A percentile compares a stretch with the other conserved stretches of the same genome.
Evolutionary conservation across 176 grass and related monocot species (phyloP).

Genomic region (Musa troglodytarum): DNA sequence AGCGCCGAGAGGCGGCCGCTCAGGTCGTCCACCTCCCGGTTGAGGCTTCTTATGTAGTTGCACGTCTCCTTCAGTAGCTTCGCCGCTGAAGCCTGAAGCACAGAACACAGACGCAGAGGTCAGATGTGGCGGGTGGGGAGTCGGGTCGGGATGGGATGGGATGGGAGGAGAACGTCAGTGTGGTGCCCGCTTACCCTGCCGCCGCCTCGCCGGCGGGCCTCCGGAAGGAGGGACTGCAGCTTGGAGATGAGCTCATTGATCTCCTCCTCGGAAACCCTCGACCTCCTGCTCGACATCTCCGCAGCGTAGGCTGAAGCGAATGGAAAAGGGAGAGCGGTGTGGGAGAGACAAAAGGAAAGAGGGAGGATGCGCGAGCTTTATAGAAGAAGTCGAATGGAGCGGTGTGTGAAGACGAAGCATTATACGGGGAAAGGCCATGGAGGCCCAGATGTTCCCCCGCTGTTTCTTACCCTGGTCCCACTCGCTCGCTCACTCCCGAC

Average conservation of each 20-base stretch:
- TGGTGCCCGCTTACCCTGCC: conserved; percentile 34
- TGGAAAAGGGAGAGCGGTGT: background rate
- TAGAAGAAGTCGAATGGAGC: background rate
- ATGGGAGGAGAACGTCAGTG: background rate
- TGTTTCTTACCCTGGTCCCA: conserved; percentile 2
- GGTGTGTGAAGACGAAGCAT: background rate
- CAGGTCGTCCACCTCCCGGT: conserved; percentile 84
- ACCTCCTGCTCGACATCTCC: conserved; percentile 66
- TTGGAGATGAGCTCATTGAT: no score
- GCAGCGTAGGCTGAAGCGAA: background rate
- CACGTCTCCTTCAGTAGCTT: no score
- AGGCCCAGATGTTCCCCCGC: conserved; percentile 29
- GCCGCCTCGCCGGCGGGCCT: conserved; percentile 48
- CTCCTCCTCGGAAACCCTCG: conserved; percentile 28
- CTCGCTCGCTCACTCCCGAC: conserved; percentile 14
- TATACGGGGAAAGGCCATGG: background rate
- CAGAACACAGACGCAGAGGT: background rate
- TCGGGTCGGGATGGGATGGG: background rate
- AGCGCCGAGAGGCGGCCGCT: conserved; percentile 22
- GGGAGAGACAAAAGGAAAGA: conserved; percentile 35
- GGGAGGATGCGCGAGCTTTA: conserved; percentile 13
- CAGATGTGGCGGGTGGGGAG: background rate
- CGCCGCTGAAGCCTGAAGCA: background rate
- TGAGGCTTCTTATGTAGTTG: conserved; percentile 31
- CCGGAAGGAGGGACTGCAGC: conserved; percentile 19